These are phyloP conservation scores for Diaporthe sp. DNA, from an alignment of 2,329 filamentous ascomycete genomes.

Conservation along the genomic window DNA sequence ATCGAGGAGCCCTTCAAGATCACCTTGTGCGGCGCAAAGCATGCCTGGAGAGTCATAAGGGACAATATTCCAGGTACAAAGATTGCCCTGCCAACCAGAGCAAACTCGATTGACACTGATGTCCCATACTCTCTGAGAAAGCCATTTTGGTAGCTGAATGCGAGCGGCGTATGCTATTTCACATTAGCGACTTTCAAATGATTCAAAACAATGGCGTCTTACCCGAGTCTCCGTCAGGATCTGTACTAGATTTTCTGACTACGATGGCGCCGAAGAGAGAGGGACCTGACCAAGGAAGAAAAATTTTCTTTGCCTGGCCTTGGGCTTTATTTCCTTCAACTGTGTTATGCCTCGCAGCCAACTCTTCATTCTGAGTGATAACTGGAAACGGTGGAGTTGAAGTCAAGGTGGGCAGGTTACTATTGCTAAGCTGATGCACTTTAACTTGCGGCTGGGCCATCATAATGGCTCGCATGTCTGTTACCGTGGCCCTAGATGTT, in stretches of 20 bases:
- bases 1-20: slow-evolving; percentile 7
- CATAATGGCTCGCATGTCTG: neutral
- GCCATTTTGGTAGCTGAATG: slow-evolving; percentile 18
- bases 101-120: neutral
- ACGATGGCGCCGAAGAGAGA: neutral
- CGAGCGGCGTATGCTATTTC: neutral
- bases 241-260: neutral
- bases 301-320: neutral
- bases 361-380: neutral
- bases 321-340: neutral
- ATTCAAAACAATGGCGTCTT: neutral
- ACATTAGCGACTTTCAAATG: neutral
- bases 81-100: slow-evolving; percentile 7
- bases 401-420: neutral
- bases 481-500: neutral
- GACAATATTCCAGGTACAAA: neutral
- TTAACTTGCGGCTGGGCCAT: neutral
- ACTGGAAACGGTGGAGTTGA: neutral
- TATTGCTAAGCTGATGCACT: neutral
- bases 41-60: neutral
- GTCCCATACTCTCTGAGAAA: slow-evolving; percentile 4
- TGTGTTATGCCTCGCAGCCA: neutral
- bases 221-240: neutral
- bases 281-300: neutral
- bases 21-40: rapidly evolving